Evolutionary conservation across 176 grass and related monocot genomes (phyloP).

Genomic region (Oryza rufipogon): DNA sequence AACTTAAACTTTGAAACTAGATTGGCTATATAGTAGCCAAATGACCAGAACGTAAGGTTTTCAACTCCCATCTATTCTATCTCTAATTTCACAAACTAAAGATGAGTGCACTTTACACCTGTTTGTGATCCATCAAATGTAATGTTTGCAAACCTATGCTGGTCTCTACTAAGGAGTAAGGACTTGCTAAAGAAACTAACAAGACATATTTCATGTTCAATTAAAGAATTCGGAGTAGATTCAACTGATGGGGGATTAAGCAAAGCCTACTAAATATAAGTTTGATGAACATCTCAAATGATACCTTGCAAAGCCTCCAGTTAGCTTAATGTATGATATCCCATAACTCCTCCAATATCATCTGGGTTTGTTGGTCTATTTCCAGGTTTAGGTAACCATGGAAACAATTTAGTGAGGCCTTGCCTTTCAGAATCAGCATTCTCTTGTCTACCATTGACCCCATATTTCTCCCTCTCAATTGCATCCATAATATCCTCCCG

Average conservation of each 20-base stretch:
- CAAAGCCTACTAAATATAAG: conserved; percentile 19
- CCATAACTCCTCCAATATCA: conserved; percentile 73
- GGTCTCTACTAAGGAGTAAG: not conserved
- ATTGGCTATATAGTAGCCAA: conserved; percentile 28
- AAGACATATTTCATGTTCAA: not conserved
- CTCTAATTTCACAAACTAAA: not conserved
- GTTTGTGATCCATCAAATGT: not conserved
- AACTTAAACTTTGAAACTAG: conserved; percentile 25
- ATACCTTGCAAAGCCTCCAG: conserved; percentile 44
- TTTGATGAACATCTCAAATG: not conserved
- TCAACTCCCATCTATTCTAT: not conserved
- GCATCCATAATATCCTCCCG: conserved; percentile 95
- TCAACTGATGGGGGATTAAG: not conserved
- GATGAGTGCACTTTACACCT: not conserved
- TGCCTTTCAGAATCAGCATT: conserved; percentile 51
- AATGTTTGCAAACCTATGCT: not conserved
- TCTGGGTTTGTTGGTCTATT: conserved; percentile 61
- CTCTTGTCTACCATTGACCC: conserved; percentile 69
- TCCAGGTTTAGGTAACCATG: conserved; percentile 75
- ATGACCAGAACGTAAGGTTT: not conserved
- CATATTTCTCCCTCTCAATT: conserved; percentile 94
- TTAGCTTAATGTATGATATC: conserved; percentile 80
- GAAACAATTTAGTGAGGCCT: conserved; percentile 80
- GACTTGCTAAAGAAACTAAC: not conserved
- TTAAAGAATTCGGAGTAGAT: conserved; percentile 2